phyloP scores from a whole-genome alignment of 2,329 filamentous ascomycete species.

The Monilinia fructigena region DNA sequence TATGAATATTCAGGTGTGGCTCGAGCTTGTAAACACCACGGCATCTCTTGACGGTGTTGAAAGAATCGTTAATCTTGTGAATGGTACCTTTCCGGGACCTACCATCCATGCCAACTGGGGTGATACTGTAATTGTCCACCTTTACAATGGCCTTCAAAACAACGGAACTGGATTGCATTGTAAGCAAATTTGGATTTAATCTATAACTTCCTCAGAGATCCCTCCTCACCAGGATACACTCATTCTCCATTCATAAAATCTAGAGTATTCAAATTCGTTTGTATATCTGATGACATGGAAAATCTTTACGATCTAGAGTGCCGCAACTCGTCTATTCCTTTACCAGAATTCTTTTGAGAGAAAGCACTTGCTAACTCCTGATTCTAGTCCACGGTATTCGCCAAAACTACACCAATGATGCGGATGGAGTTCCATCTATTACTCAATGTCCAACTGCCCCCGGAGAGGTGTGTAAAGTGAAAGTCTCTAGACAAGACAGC shows the following conservation, averaged over 20 bases:
- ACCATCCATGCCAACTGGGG: constrained; percentile 40
- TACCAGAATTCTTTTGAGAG: too few relatives aligned
- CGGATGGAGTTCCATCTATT: constrained; percentile 46
- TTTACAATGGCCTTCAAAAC: constrained; percentile 38
- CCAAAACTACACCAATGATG: constrained; percentile 43
- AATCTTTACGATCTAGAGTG: background rate
- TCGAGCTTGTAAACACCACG: constrained; percentile 25
- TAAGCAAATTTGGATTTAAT: background rate
- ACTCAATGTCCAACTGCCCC: constrained; percentile 63
- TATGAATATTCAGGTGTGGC: constrained; percentile 21
- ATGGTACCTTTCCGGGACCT: constrained; percentile 39
- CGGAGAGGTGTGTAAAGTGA: constrained; percentile 1
- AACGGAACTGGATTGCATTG: constrained; percentile 45
- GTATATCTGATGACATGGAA: background rate
- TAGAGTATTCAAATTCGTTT: background rate
- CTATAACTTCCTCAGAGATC: background rate
- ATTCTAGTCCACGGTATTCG: constrained; percentile 46
- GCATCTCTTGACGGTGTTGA: constrained; percentile 36
- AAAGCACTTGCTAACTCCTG: background rate
- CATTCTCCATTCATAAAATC: background rate
- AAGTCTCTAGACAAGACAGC: background rate
- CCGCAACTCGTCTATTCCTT: background rate
- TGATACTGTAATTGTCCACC: constrained; percentile 41
- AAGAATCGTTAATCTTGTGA: constrained; percentile 34
- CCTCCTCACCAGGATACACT: background rate